Conservation (phyloP, 306 rosid species). For the Trifolium dubium region DNA sequence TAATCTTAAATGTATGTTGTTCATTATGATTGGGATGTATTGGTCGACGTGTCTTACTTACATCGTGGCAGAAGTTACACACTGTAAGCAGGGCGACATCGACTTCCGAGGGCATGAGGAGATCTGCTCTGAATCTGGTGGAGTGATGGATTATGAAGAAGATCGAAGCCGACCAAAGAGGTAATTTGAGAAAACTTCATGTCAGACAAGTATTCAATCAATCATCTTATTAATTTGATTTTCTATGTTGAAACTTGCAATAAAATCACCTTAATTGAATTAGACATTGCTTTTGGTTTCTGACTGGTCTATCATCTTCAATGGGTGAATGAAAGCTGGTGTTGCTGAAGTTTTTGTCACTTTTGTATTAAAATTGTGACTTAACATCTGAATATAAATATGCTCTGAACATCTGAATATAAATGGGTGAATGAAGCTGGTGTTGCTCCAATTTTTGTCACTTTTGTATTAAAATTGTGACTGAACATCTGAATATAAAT, state of each 20-base stretch:
- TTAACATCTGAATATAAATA: conserved; percentile 9
- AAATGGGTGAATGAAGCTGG: conserved; percentile 12
- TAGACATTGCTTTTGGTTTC: neutral
- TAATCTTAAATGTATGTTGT: conserved; percentile 32
- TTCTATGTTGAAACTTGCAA: conserved; percentile 4
- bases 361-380: conserved; percentile 5
- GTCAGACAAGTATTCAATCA: conserved; percentile 29
- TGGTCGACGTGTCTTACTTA: conserved; percentile 99
- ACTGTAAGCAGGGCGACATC: conserved; percentile 96
- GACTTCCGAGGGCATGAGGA: conserved; percentile 98
- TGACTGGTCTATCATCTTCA: conserved; percentile 18
- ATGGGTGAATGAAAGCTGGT: conserved; percentile 13
- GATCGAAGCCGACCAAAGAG: conserved; percentile 97
- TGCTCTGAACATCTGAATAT: too few relatives aligned
- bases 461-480: conserved; percentile 2
- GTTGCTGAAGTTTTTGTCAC: conserved; percentile 1
- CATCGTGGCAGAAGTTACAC: conserved; percentile 99
- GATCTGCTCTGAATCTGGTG: conserved; percentile 98
- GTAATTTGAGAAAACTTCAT: conserved; percentile 47
- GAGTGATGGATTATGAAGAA: conserved; percentile 99
- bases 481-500: conserved; percentile 14
- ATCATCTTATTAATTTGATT: conserved; percentile 6
- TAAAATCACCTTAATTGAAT: conserved; percentile 11
- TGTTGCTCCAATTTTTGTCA: neutral
- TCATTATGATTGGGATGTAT: conserved; percentile 56